Conservation (phyloP, 495 filamentous ascomycete species). For the Penicillium pancosmium region DNA sequence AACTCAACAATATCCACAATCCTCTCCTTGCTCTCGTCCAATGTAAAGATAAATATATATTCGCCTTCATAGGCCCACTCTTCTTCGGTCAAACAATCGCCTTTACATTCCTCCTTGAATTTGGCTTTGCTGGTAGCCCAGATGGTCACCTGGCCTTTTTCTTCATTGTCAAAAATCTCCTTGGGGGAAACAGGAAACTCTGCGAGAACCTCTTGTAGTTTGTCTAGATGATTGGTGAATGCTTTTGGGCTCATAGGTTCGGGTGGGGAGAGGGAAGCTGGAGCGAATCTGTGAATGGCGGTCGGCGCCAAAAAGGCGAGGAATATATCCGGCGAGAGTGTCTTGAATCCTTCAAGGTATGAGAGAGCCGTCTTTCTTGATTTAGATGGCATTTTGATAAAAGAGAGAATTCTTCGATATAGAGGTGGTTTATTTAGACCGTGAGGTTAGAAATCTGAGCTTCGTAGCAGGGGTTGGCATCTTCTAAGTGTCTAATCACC, state of each 20-base stretch:
- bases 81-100: conserved; percentile 18
- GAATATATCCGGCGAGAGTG: conserved; percentile 11
- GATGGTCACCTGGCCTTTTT: conserved; percentile 26
- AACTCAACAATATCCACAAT: conserved; percentile 38
- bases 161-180: conserved; percentile 28
- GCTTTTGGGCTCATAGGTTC: conserved; percentile 16
- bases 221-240: conserved; percentile 20
- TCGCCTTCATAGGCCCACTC: conserved; percentile 29
- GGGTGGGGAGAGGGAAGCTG: conserved; percentile 25
- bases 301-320: conserved; percentile 21
- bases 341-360: conserved; percentile 14
- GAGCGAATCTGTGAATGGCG: conserved; percentile 26
- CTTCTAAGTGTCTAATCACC: too few relatives aligned
- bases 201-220: conserved; percentile 21
- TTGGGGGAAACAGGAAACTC: conserved; percentile 27
- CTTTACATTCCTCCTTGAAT: conserved; percentile 21
- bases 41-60: conserved; percentile 47
- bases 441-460: too few relatives aligned
- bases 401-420: background rate
- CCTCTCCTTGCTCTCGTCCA: conserved; percentile 36
- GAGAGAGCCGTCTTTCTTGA: conserved; percentile 13
- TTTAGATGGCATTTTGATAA: conserved; percentile 8
- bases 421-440: too few relatives aligned
- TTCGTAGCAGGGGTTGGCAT: too few relatives aligned
- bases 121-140: conserved; percentile 25